Conservation (phyloP, 805 yeast genomes). For the Monosporozyma solicola region DNA sequence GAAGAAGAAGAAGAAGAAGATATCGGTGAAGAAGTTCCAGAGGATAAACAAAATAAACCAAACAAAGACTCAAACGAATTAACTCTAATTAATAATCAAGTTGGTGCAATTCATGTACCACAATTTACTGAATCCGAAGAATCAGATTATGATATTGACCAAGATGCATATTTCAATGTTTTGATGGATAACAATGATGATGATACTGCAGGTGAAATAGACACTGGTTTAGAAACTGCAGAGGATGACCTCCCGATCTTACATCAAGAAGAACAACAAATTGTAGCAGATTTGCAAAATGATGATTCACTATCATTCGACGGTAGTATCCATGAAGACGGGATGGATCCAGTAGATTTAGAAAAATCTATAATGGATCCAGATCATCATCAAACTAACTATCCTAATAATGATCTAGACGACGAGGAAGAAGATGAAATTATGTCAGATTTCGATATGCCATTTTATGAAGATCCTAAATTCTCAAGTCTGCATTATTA, state of each 20-base stretch:
- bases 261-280: constrained; percentile 26
- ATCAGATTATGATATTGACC: constrained; percentile 30
- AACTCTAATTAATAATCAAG: neutral
- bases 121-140: constrained; percentile 24
- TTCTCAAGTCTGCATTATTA: constrained; percentile 28
- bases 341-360: constrained; percentile 24
- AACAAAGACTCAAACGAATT: neutral
- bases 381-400: constrained; percentile 2
- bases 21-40: constrained; percentile 47
- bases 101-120: neutral
- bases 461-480: constrained; percentile 36
- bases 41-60: neutral
- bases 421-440: constrained; percentile 29
- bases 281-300: constrained; percentile 24
- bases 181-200: constrained; percentile 16
- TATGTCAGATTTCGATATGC: constrained; percentile 31
- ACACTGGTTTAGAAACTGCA: constrained; percentile 26
- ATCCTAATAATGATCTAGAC: constrained; percentile 14
- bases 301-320: constrained; percentile 27
- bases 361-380: constrained; percentile 2
- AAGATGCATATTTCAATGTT: constrained; percentile 25
- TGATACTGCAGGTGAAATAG: constrained; percentile 28
- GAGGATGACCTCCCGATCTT: constrained; percentile 28
- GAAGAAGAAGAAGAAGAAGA: constrained; percentile 26
- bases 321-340: constrained; percentile 28